Evolutionary conservation across 1,284 basidiomycete genomes (phyloP), one percentile per base, ranked within the genome.

Genomic region (Meripilus lineatus): DNA sequence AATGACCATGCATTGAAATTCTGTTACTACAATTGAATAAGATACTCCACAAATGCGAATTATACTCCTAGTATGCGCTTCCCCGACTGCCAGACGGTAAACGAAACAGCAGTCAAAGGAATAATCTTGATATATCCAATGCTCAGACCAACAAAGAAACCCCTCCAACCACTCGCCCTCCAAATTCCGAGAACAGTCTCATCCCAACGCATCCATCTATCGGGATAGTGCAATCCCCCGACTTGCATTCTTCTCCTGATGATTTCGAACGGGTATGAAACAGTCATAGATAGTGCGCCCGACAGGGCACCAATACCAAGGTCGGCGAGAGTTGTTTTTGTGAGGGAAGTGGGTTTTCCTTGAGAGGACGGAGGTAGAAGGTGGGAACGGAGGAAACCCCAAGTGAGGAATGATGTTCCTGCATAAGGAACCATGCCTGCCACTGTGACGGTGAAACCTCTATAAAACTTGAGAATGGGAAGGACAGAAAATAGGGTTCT

Each of bases 101-200:
- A 91, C 61, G 81, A 86, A 44, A 89, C 81, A 44, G 87, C 86
- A 11, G 89, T 96, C 93, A 98, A 97, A 11, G 95, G 95, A 42
- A 98, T 77, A n/a, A 97, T 85, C 71, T 99, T 98, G 46, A 98
- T 59, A 66, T 93, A 96, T 0, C 96, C 96, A 53, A 99, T 92
- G 46, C 83, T 83, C 52, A 99, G 67, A 1, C 96, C 96, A 14
- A 97, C 84, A 59, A 89, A 99, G 64, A 98, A 99, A 0, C 93
- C 94, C 58, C 82, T 73, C 81, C 79, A 88, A 1, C 94, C 93
- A 25, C 74, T 69, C 6, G 74, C 66, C 7, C 59, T 59, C 74
- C 85, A 96, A 17, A 99, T 81, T 13, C 68, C 67, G 32, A 64
- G 62, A 13, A 84, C 75, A 0, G 90, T 92, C 65, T 95, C 90